Conservation (phyloP, 345 rosid species). For the Zanthoxylum bungeanum region DNA sequence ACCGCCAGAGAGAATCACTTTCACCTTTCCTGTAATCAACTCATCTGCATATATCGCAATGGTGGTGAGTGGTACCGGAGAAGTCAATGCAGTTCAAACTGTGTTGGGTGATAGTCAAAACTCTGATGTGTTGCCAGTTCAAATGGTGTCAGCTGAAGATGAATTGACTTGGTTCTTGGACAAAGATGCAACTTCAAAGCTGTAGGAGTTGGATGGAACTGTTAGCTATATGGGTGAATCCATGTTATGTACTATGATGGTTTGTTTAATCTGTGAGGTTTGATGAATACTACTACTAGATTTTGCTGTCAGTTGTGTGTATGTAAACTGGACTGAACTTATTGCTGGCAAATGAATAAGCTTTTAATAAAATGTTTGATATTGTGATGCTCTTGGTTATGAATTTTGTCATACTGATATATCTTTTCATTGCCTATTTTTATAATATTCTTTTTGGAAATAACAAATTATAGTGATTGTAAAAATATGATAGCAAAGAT, state of each 20-base stretch:
- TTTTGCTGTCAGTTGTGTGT: neutral
- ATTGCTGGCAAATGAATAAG: neutral
- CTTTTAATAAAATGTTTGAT: conserved; percentile 10
- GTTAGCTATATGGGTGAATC: neutral
- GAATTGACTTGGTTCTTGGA: conserved; percentile 85
- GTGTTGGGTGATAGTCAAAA: conserved; percentile 43
- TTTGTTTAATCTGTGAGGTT: neutral
- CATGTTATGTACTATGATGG: neutral
- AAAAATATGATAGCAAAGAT: neutral
- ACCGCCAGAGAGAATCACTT: conserved; percentile 79
- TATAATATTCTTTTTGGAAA: neutral
- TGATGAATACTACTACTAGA: neutral
- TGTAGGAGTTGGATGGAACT: conserved; percentile 19
- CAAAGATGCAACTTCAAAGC: conserved; percentile 75
- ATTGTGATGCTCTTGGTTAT: neutral
- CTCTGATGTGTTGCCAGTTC: conserved; percentile 49
- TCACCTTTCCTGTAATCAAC: conserved; percentile 85
- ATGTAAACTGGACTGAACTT: neutral
- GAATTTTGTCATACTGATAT: neutral
- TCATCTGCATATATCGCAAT: conserved; percentile 68
- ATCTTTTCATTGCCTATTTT: neutral
- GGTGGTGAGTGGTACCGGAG: conserved; percentile 66
- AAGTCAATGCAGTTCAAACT: conserved; percentile 53
- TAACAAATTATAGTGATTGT: too few relatives aligned
- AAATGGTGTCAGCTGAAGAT: conserved; percentile 63